phyloP scores from a whole-genome alignment of 2,329 filamentous ascomycete species.

The Coniochaeta pulveracea region DNA sequence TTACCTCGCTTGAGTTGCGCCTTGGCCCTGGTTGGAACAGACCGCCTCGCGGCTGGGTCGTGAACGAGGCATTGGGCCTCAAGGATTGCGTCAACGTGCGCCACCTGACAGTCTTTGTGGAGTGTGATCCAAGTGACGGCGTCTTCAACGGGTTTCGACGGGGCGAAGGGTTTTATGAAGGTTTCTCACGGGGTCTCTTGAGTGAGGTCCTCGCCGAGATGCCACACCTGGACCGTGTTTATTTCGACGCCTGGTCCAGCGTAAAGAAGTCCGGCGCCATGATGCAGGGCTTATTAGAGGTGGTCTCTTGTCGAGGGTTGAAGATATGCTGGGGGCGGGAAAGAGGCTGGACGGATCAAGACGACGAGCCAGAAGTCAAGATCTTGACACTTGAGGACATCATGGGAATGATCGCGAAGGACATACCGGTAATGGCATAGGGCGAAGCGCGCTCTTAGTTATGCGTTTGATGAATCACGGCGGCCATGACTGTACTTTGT shows the following conservation, averaged over 20 bases:
- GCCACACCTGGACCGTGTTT: slow-evolving; percentile 43
- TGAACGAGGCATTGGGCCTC: slow-evolving; percentile 53
- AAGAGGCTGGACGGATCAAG: slow-evolving; percentile 51
- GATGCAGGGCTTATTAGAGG: slow-evolving; percentile 47
- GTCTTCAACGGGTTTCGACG: slow-evolving; percentile 58
- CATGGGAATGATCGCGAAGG: too few relatives aligned
- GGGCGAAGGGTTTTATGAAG: slow-evolving; percentile 57
- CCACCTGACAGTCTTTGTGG: slow-evolving; percentile 55
- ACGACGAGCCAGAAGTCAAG: slow-evolving; percentile 24
- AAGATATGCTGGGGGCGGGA: slow-evolving; percentile 56
- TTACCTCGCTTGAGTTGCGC: slow-evolving; percentile 57
- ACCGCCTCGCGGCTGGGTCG: slow-evolving; percentile 60
- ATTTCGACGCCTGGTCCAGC: slow-evolving; percentile 59
- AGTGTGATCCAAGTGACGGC: slow-evolving; percentile 58
- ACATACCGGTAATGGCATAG: too few relatives aligned
- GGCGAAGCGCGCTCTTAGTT: too few relatives aligned
- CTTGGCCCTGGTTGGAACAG: slow-evolving; percentile 63
- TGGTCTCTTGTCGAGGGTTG: slow-evolving; percentile 34
- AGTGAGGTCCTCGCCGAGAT: slow-evolving; percentile 42
- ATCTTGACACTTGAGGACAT: too few relatives aligned
- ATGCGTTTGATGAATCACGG: too few relatives aligned
- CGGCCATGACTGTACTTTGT: too few relatives aligned
- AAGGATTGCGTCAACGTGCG: slow-evolving; percentile 47
- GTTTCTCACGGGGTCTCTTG: slow-evolving; percentile 49
- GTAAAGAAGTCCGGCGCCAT: slow-evolving; percentile 56